Evolutionary conservation across 2,329 filamentous ascomycete genomes (phyloP).

Genomic region (Botrytis aclada): DNA sequence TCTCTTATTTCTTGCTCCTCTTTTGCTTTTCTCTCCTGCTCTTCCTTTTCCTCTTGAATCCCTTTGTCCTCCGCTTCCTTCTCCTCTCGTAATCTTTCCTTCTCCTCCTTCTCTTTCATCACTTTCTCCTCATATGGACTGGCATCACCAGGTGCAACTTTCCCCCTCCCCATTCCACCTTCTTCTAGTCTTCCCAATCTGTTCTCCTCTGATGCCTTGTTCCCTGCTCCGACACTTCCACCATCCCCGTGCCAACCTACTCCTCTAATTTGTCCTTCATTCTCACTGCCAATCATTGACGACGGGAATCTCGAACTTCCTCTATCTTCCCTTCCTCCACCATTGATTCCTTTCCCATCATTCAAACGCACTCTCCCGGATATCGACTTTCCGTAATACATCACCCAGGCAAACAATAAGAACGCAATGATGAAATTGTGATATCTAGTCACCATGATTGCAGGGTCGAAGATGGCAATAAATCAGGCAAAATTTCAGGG

Average conservation of each 20-base stretch:
- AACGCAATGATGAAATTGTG: not conserved
- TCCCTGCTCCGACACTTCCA: not conserved
- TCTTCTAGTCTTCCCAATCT: not conserved
- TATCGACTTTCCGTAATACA: not conserved
- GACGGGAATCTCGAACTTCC: not conserved
- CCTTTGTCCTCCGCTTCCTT: not conserved
- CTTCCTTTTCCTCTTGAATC: not conserved
- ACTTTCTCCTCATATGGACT: slow-evolving; percentile 1
- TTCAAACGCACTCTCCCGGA: not conserved
- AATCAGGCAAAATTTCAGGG: not conserved
- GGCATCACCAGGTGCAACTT: not conserved
- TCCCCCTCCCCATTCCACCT: not conserved
- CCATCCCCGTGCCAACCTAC: too few species aligned
- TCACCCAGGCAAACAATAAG: slow-evolving; percentile 1
- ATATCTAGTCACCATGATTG: not conserved
- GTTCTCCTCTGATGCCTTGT: too few species aligned
- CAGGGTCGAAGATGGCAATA: not conserved
- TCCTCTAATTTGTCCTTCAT: not conserved
- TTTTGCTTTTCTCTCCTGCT: not conserved
- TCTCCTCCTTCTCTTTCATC: not conserved
- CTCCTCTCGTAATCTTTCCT: not conserved
- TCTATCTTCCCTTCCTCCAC: too few species aligned
- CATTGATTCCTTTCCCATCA: not conserved
- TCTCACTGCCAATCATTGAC: not conserved
- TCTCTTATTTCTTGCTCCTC: not conserved